Evolutionary conservation across 257 asterid species (phyloP).

Genomic region (Leonotis leonurus): DNA sequence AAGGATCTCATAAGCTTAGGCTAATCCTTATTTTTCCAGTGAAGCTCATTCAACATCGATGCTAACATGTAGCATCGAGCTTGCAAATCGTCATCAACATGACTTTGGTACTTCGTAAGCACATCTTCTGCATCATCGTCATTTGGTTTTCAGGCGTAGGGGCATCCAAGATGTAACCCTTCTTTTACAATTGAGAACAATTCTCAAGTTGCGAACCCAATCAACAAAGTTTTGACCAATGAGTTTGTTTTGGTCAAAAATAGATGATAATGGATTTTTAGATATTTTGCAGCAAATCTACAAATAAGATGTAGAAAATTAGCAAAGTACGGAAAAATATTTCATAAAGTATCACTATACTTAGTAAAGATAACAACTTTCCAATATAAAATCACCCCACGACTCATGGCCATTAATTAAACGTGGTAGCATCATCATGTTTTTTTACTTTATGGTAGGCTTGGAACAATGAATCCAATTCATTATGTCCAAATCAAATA

Average conservation of each 20-base stretch:
- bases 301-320: neutral
- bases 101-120: neutral
- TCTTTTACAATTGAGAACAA: too few species aligned
- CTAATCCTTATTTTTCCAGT: neutral
- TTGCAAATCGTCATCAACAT: neutral
- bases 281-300: neutral
- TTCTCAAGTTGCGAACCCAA: neutral
- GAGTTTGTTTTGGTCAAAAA: neutral
- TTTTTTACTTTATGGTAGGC: neutral
- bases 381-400: neutral
- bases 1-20: neutral
- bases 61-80: neutral
- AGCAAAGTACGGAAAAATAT: neutral
- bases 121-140: neutral
- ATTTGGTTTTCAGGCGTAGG: neutral
- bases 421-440: neutral
- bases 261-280: too few species aligned
- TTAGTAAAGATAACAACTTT: neutral
- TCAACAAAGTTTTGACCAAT: neutral
- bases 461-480: neutral
- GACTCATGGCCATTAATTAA: neutral
- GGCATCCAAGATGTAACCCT: too few species aligned
- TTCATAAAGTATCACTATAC: neutral
- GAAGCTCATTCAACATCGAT: neutral
- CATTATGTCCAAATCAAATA: neutral